Conservation (phyloP, 2,329 filamentous ascomycete genomes). For the Curvularia verruculosa region DNA sequence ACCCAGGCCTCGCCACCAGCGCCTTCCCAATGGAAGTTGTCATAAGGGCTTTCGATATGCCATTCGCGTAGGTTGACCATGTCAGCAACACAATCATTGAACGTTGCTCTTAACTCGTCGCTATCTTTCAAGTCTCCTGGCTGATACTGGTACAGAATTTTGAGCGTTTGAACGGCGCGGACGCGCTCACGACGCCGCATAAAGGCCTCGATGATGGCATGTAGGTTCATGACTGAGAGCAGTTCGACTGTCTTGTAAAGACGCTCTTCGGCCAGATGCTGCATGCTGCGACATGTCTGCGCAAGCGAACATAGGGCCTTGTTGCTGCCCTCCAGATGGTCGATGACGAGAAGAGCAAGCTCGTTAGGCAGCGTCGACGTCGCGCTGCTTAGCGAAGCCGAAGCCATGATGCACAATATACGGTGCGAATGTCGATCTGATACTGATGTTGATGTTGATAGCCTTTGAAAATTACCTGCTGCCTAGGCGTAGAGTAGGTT, state of each 20-base stretch:
- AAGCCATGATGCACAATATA: slow-evolving; percentile 18
- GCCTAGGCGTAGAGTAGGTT: neutral
- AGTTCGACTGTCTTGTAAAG: slow-evolving; percentile 43
- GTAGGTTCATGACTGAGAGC: slow-evolving; percentile 32
- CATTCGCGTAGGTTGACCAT: slow-evolving; percentile 42
- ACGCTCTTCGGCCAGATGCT: slow-evolving; percentile 40
- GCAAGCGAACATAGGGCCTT: slow-evolving; percentile 36
- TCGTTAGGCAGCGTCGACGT: slow-evolving; percentile 34
- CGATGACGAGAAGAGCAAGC: slow-evolving; percentile 38
- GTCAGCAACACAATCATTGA: slow-evolving; percentile 38
- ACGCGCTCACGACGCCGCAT: slow-evolving; percentile 32
- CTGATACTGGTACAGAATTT: slow-evolving; percentile 41
- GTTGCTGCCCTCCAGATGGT: slow-evolving; percentile 34
- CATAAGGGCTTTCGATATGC: slow-evolving; percentile 46
- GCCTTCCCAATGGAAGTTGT: slow-evolving; percentile 42
- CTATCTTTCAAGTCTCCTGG: slow-evolving; percentile 25
- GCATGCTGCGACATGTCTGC: slow-evolving; percentile 37
- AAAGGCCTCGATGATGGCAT: slow-evolving; percentile 36
- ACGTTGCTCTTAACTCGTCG: slow-evolving; percentile 27
- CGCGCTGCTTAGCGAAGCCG: slow-evolving; percentile 21
- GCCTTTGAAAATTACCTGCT: neutral
- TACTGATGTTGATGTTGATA: neutral
- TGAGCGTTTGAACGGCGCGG: slow-evolving; percentile 38
- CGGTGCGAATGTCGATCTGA: neutral
- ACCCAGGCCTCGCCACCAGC: slow-evolving; percentile 41